Base-by-base conservation (phyloP, 108 stramenopile genomes). In the Fragilariopsis cylindrus region DNA sequence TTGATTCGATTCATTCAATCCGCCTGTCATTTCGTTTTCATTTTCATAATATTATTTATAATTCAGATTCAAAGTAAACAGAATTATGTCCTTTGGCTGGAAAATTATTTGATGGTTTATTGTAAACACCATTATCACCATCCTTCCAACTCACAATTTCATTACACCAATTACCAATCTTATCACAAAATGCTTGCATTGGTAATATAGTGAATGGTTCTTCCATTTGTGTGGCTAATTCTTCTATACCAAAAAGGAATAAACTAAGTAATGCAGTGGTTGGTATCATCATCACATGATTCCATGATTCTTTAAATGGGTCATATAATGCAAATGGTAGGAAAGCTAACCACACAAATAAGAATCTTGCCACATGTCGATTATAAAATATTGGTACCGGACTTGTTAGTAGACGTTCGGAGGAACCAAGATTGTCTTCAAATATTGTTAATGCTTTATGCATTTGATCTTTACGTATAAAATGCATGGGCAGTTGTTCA, bases 211-310 rank as follows among this genome's bases (percentile, higher is more conserved):
- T 88, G 73, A 91, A 91, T 30, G 95, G 95, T 67, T 96, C 92
- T 72, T 96, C 95, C 69, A 96, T 64, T 56, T 92, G 90, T 15
- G 86, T 86, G 3, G 87, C 90, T 43, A 95, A 73, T 70, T 95
- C 94, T 75, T 95, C 94, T 62, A 95, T 92, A 57, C 94, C 92
- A 64, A 95, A 87, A 18, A 95, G 70, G 63, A 90, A 88, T 7
- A 90, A 50, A 21, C 83, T 83, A 30, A 85, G 69, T 44, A 90
- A 69, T 2, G 86, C 81, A 4, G 85, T 85, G 3, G 87, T 77
- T 16, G 94, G 94, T 57, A 92, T 88, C 82, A 85, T 85, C 19
- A 66, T 80, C 50, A 89, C 70, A 77, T 94, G 91, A 62, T 92
- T 90, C 91, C 89, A 90, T 13, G 85, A 82, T 5, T 60, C 69